Percentiles rank a stretch among this genome's conserved stretches.
Evolutionary conservation across 176 grass and related monocot genomes (phyloP).

Genomic region (Cenchrus americanus): DNA sequence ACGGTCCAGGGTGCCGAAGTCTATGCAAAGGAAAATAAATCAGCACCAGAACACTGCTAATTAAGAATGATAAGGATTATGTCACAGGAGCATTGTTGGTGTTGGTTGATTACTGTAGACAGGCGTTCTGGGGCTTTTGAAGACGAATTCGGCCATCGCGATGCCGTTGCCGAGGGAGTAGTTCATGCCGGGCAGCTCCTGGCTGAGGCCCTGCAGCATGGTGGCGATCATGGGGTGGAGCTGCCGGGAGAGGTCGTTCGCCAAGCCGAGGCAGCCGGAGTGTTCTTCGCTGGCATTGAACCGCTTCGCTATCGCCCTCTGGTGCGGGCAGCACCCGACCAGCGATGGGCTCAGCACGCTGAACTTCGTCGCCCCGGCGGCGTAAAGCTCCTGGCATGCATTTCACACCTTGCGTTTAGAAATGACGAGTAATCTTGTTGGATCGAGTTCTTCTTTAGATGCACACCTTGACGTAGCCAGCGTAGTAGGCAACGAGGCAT

Average conservation of each 20-base stretch:
- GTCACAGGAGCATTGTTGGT: not conserved
- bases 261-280: conserved; percentile 29
- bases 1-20: conserved; percentile 3
- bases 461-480: conserved; percentile 37
- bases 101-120: no score
- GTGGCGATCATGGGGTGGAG: conserved; percentile 29
- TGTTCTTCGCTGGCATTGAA: not conserved
- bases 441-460: not conserved
- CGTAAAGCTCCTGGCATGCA: conserved; percentile 28
- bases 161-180: conserved; percentile 53
- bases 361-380: conserved; percentile 50
- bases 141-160: not conserved
- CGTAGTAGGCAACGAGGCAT: conserved; percentile 29
- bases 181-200: conserved; percentile 39
- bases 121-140: not conserved
- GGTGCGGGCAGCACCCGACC: conserved; percentile 55
- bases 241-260: conserved; percentile 38
- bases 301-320: not conserved
- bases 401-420: not conserved
- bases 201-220: conserved; percentile 32
- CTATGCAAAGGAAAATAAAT: not conserved
- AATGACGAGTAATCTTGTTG: not conserved
- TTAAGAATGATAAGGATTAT: not conserved
- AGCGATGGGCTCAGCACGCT: conserved; percentile 46
- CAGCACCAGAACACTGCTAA: not conserved